A percentile compares a stretch with the other conserved stretches of the same genome.
phyloP scores from a whole-genome alignment of 2,329 filamentous ascomycete species.

The Pseudohalonectria lignicola region DNA sequence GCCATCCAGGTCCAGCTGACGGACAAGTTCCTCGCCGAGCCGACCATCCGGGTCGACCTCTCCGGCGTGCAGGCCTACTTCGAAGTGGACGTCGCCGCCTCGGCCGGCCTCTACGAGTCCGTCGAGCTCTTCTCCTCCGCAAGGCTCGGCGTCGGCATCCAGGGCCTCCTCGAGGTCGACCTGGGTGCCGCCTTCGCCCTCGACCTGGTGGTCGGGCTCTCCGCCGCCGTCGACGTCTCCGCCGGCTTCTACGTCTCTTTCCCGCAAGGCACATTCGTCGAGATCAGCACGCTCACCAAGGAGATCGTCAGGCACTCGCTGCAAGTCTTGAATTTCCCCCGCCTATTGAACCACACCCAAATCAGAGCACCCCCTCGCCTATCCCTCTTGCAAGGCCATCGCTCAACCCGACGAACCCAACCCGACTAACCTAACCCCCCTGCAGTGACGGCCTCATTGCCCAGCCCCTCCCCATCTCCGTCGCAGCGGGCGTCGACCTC shows the following conservation, averaged over 20 bases:
- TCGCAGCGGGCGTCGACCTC: slow-evolving; percentile 12
- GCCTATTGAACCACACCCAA: no score
- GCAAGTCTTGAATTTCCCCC: not conserved
- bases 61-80: slow-evolving; percentile 16
- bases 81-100: slow-evolving; percentile 13
- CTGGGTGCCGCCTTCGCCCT: slow-evolving; percentile 15
- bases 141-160: slow-evolving; percentile 10
- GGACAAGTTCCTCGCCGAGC: slow-evolving; percentile 8
- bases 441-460: slow-evolving; percentile 10
- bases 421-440: no score
- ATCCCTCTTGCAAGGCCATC: no score
- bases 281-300: slow-evolving; percentile 14
- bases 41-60: slow-evolving; percentile 11
- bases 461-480: slow-evolving; percentile 11
- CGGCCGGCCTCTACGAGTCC: slow-evolving; percentile 10
- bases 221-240: slow-evolving; percentile 13
- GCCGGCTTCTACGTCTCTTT: slow-evolving; percentile 15
- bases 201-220: slow-evolving; percentile 15
- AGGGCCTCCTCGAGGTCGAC: slow-evolving; percentile 11
- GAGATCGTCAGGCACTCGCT: slow-evolving; percentile 12
- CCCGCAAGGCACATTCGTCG: slow-evolving; percentile 13
- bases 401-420: no score
- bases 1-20: slow-evolving; percentile 8
- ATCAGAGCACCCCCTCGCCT: no score
- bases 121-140: slow-evolving; percentile 12